Conservation (phyloP, 129 eudicot species). For the Flaveria brownii region DNA sequence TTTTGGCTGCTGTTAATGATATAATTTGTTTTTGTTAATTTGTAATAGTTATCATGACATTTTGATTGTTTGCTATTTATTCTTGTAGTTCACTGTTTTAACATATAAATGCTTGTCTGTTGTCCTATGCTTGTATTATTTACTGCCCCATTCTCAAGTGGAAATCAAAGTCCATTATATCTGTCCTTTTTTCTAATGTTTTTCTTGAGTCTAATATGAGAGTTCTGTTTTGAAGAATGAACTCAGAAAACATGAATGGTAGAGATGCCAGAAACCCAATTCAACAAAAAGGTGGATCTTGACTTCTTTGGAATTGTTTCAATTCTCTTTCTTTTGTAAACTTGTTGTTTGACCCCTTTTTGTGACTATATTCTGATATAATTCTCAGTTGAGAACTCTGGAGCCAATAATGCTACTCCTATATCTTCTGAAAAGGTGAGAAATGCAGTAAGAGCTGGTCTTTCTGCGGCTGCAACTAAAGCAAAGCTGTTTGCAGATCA, state of each 20-base stretch:
- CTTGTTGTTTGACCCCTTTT: background rate
- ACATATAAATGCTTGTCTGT: background rate
- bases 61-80: background rate
- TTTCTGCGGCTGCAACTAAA: slow-evolving; percentile 89
- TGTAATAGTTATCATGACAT: background rate
- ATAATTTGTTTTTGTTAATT: slow-evolving; percentile 8
- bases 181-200: background rate
- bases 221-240: slow-evolving; percentile 43
- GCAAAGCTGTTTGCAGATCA: slow-evolving; percentile 97
- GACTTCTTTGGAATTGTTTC: slow-evolving; percentile 20
- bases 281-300: slow-evolving; percentile 53
- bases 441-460: slow-evolving; percentile 87
- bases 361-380: background rate
- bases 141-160: background rate
- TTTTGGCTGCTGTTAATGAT: slow-evolving; percentile 3
- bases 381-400: slow-evolving; percentile 40
- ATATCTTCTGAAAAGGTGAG: slow-evolving; percentile 69
- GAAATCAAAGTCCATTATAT: background rate
- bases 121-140: background rate
- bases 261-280: slow-evolving; percentile 44
- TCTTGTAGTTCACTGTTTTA: slow-evolving; percentile 2
- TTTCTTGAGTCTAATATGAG: slow-evolving; percentile 18
- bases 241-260: slow-evolving; percentile 42
- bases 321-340: slow-evolving; percentile 19
- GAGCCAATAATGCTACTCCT: slow-evolving; percentile 40